Evolutionary conservation across 23 red algal genomes (phyloP).

Genomic region (Agarophyton chilense): DNA sequence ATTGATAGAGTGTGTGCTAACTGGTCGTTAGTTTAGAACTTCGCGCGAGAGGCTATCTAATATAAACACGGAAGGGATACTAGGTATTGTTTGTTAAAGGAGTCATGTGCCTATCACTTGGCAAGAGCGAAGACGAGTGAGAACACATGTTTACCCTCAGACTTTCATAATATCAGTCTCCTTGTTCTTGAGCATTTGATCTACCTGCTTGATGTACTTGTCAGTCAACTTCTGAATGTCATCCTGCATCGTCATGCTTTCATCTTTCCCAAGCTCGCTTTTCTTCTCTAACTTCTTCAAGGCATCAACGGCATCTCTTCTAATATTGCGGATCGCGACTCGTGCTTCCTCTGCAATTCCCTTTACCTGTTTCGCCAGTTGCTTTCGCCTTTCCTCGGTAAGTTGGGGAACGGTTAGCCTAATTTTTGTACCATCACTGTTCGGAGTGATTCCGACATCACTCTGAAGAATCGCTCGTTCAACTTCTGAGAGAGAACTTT

Average conservation of each 20-base stretch:
- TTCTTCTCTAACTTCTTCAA: constrained; percentile 97
- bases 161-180: constrained; percentile 97
- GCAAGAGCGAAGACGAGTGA: neutral
- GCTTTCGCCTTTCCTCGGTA: constrained; percentile 87
- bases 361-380: constrained; percentile 93
- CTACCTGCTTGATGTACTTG: constrained; percentile 85
- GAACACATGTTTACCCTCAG: constrained; percentile 5
- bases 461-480: constrained; percentile 84
- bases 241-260: constrained; percentile 87
- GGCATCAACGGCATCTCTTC: constrained; percentile 85
- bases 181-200: constrained; percentile 83
- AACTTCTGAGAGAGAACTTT: constrained; percentile 75
- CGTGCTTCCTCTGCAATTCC: constrained; percentile 93
- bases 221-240: constrained; percentile 91
- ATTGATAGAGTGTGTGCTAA: constrained; percentile 69
- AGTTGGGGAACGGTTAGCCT: constrained; percentile 88
- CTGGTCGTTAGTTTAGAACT: constrained; percentile 51
- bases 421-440: constrained; percentile 86
- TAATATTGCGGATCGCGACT: constrained; percentile 93
- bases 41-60: neutral
- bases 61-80: neutral
- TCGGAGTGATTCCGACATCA: constrained; percentile 93
- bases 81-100: neutral
- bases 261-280: constrained; percentile 89
- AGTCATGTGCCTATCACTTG: neutral